Evolutionary conservation across 2,329 filamentous ascomycete species (phyloP), one percentile per base, ranked within the genome.

Genomic region (Trichoderma pleuroti): DNA sequence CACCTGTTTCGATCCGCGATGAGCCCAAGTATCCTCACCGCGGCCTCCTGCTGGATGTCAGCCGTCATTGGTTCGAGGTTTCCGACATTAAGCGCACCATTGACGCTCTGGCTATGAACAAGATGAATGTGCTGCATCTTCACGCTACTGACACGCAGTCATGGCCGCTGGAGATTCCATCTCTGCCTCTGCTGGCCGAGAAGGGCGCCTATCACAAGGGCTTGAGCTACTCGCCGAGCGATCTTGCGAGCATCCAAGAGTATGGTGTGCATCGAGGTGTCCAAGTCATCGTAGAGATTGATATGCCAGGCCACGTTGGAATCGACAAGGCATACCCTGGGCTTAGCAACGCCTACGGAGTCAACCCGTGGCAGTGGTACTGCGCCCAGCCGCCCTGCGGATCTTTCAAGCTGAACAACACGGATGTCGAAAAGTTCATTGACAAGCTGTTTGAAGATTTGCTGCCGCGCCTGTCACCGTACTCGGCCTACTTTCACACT

Each of bases 81-180:
- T 79, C 84, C 4, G 88, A 92, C 75, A 90, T 97, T 74, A 85
- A 90, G 76, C 88, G 90, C 64, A 93, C 90, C 67, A 92, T 97
- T 74, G 92, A 97, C 77, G 91, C 89, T 52, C 81, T 92, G 74
- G 84, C 91, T 1, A 93, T 89, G 86, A 93, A 90, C 83, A 96
- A 97, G 83, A 87, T 96, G 84, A 96, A 96, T 81, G 86, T 90
- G 7, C 85, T 97, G 70, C 93, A 96, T 80, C 83, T 95, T 68
- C 93, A 97, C 82, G 86, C 91, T 70, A 96, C 92, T 5, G 93
- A 97, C 80, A 90, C 91, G 18, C 93, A 97, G 80, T 92, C 92
- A 5, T 97, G 93, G 91, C 93, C 93, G 0, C 84, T 97, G 28
- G 92, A 93, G 74, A 90, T 97, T 63, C 92, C 92, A 1, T 81